These are phyloP conservation scores for Vaccinium macrocarpon DNA, from an alignment of 148 eudicot genomes.

Conservation along the genomic window DNA sequence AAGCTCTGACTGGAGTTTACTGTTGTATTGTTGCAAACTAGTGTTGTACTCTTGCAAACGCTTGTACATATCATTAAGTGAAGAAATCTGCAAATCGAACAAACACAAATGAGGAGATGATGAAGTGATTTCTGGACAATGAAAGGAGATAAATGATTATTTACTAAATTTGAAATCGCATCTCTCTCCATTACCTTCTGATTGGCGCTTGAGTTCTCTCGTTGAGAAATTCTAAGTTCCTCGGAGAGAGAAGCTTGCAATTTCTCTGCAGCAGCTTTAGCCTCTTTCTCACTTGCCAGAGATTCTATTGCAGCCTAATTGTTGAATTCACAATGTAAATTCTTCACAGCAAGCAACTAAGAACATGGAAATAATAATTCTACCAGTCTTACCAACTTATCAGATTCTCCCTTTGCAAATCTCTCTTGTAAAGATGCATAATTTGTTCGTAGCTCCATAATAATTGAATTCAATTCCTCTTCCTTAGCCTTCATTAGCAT, in stretches of 20 bases:
- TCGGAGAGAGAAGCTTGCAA: conserved; percentile 59
- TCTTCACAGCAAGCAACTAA: neutral
- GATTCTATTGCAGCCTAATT: conserved; percentile 67
- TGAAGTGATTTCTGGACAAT: neutral
- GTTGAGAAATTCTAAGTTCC: conserved; percentile 60
- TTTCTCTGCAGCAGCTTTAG: conserved; percentile 64
- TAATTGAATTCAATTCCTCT: conserved; percentile 84
- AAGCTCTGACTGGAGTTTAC: conserved; percentile 89
- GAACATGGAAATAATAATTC: neutral
- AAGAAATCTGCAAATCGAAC: conserved; percentile 54
- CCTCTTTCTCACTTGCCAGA: conserved; percentile 69
- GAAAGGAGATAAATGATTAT: neutral
- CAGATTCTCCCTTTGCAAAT: conserved; percentile 66
- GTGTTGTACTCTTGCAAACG: conserved; percentile 90
- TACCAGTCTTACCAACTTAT: conserved; percentile 58
- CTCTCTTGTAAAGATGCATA: conserved; percentile 64
- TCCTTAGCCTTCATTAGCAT: conserved; percentile 73
- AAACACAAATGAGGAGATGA: conserved; percentile 13
- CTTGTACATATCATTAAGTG: conserved; percentile 85
- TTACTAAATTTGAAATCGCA: neutral
- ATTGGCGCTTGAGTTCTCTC: conserved; percentile 55
- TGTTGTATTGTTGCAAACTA: conserved; percentile 92
- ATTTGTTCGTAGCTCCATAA: conserved; percentile 75
- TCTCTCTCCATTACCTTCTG: conserved; percentile 54
- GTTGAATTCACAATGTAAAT: conserved; percentile 3